Conservation (phyloP, 345 rosid genomes). For the Reutealis trisperma region DNA sequence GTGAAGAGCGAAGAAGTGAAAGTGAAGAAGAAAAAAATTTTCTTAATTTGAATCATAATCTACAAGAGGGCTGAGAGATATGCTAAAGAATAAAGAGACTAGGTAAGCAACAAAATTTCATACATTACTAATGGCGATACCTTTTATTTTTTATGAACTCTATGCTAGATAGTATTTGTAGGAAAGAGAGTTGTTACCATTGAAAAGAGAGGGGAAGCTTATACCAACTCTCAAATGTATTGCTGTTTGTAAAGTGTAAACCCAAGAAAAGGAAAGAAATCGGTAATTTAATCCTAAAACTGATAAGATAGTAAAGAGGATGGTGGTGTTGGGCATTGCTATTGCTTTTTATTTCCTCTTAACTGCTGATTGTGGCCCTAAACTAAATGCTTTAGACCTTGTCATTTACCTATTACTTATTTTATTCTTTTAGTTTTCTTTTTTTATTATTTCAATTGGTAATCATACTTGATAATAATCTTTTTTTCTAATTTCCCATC, state of each 20-base stretch:
- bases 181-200: slow-evolving; percentile 59
- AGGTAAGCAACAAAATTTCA: slow-evolving; percentile 32
- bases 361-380: slow-evolving; percentile 90
- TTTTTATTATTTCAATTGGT: background rate
- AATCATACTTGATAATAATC: background rate
- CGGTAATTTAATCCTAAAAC: slow-evolving; percentile 47
- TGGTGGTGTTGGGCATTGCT: slow-evolving; percentile 73
- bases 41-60: slow-evolving; percentile 55
- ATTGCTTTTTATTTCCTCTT: slow-evolving; percentile 80
- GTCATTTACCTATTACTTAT: slow-evolving; percentile 33
- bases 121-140: background rate
- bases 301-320: slow-evolving; percentile 77
- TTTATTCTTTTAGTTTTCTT: background rate
- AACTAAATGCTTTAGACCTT: slow-evolving; percentile 79
- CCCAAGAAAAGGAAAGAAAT: background rate
- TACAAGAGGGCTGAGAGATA: too few relatives aligned
- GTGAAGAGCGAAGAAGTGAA: slow-evolving; percentile 45
- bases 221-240: too few relatives aligned
- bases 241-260: too few relatives aligned
- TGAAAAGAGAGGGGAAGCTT: slow-evolving; percentile 85
- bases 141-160: background rate
- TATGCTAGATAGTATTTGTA: background rate
- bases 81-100: slow-evolving; percentile 51
- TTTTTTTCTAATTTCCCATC: too few relatives aligned
- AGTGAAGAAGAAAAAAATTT: slow-evolving; percentile 55